phyloP scores from a whole-genome alignment of 352 stramenopile species.

The Globisporangium camurandrum region DNA sequence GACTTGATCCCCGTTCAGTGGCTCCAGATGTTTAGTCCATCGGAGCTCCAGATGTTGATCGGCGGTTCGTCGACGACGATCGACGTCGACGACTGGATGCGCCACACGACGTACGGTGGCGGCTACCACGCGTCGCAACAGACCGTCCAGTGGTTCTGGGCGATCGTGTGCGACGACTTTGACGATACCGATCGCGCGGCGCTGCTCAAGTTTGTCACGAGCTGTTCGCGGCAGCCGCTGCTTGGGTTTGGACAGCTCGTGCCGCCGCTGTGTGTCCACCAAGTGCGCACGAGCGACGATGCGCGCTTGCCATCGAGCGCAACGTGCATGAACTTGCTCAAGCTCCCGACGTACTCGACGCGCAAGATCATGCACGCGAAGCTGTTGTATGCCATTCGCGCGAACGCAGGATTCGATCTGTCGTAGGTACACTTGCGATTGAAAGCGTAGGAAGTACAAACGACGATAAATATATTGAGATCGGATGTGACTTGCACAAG shows the following conservation, averaged over 20 bases:
- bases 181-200: conserved; percentile 76
- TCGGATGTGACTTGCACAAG: no score
- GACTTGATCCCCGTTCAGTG: conserved; percentile 68
- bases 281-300: conserved; percentile 67
- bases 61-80: conserved; percentile 87
- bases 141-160: conserved; percentile 74
- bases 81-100: conserved; percentile 92
- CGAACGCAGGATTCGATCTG: conserved; percentile 96
- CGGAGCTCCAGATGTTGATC: conserved; percentile 93
- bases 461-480: no score
- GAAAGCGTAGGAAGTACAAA: no score
- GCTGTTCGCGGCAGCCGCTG: conserved; percentile 86
- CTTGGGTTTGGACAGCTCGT: conserved; percentile 92
- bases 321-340: conserved; percentile 98
- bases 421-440: conserved; percentile 47
- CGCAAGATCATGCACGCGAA: conserved; percentile 93
- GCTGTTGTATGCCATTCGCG: conserved; percentile 93
- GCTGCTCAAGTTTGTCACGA: conserved; percentile 96
- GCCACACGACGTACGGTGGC: conserved; percentile 89
- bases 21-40: conserved; percentile 80
- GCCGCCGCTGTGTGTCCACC: conserved; percentile 93
- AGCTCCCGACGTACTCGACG: conserved; percentile 95
- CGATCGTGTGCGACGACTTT: conserved; percentile 69
- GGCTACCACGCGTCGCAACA: conserved; percentile 89
- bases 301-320: conserved; percentile 68